A percentile compares a stretch with the other conserved stretches of the same genome.
Evolutionary conservation across 768 basidiomycete species (phyloP).

Genomic region (Chiua virens): DNA sequence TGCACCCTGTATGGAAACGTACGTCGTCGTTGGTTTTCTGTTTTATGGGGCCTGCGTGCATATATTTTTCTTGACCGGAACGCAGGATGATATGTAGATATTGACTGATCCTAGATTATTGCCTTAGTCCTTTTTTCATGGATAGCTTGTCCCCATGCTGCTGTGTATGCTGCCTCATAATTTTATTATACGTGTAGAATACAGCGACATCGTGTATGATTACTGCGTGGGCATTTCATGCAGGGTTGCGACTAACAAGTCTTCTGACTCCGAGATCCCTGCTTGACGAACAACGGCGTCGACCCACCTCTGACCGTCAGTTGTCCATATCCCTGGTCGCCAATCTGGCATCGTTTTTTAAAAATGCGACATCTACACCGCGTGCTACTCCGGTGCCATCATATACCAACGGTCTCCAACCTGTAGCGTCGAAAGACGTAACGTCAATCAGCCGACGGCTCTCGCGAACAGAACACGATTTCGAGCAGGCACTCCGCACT

Average conservation of each 20-base stretch:
- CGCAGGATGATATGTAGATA: conserved; percentile 33
- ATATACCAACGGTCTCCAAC: conserved; percentile 53
- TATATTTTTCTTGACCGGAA: conserved; percentile 35
- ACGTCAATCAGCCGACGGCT: conserved; percentile 47
- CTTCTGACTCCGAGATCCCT: conserved; percentile 4
- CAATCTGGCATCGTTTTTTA: conserved; percentile 71
- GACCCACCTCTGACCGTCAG: neutral
- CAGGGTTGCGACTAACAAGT: conserved; percentile 17
- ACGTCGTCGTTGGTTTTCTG: conserved; percentile 12
- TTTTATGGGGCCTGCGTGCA: conserved; percentile 22
- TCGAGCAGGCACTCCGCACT: conserved; percentile 70
- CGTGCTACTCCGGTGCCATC: conserved; percentile 46
- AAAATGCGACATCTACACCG: conserved; percentile 46
- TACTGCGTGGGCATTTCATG: conserved; percentile 19
- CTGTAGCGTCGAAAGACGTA: conserved; percentile 54
- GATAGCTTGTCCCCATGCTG: conserved; percentile 21
- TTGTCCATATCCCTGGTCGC: conserved; percentile 3
- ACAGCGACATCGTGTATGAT: conserved; percentile 20
- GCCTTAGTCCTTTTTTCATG: conserved; percentile 8
- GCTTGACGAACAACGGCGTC: conserved; percentile 11
- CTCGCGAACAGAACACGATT: conserved; percentile 78
- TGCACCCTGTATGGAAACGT: neutral
- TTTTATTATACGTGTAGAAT: conserved; percentile 34
- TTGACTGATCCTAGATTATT: conserved; percentile 36
- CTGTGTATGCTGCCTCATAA: conserved; percentile 29